Percentiles rank a stretch among this genome's conserved stretches.
phyloP scores from a whole-genome alignment of 1,284 basidiomycete genomes.

The Phaffia rhodozyma region DNA sequence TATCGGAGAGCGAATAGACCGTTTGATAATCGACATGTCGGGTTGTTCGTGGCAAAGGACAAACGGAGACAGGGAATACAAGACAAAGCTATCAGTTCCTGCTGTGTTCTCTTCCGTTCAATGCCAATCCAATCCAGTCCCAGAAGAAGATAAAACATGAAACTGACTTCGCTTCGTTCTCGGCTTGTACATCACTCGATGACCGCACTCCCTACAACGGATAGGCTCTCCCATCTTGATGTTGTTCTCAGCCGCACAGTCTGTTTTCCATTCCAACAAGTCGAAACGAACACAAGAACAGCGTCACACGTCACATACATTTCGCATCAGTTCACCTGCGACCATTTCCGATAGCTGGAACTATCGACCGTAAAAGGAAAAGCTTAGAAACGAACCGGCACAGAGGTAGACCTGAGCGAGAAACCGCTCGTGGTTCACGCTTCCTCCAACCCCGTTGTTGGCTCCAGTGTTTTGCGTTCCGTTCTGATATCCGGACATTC shows the following conservation, averaged over 20 bases:
- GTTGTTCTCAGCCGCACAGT: conserved; percentile 87
- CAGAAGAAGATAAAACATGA: background rate
- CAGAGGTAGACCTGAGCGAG: conserved; percentile 15
- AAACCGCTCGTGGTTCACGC: background rate
- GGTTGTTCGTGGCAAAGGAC: no score
- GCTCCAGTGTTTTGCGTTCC: background rate
- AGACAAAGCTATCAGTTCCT: background rate
- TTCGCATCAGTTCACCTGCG: no score
- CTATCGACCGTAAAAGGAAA: background rate
- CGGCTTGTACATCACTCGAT: conserved; percentile 99
- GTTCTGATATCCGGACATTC: conserved; percentile 7
- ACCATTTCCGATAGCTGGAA: background rate
- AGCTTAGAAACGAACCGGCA: conserved; percentile 1
- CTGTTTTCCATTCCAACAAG: conserved; percentile 36
- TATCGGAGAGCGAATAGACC: background rate
- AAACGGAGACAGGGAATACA: background rate
- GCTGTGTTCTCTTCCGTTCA: background rate
- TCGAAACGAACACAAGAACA: background rate
- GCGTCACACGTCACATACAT: no score
- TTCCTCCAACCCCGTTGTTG: background rate
- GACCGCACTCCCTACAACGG: conserved; percentile 91
- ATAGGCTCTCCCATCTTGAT: conserved; percentile 91
- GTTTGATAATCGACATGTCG: no score
- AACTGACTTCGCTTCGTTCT: conserved; percentile 82
- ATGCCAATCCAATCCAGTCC: background rate